Evolutionary conservation across 768 basidiomycete genomes (phyloP).

Genomic region (Termitomyces heimii): DNA sequence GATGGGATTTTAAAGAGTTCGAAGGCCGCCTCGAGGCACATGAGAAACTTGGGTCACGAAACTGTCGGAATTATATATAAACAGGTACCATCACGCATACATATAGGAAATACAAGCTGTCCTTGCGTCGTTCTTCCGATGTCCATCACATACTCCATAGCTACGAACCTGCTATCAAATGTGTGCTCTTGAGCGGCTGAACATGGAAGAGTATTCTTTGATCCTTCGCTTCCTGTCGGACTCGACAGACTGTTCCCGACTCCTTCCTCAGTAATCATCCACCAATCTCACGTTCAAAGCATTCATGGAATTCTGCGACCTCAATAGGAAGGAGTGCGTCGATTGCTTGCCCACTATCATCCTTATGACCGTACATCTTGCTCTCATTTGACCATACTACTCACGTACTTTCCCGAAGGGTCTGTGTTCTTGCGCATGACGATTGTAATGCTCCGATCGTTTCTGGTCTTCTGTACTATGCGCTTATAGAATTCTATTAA

Average conservation of each 20-base stretch:
- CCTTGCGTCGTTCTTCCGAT: background rate
- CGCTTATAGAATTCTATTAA: background rate
- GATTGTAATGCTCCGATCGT: background rate
- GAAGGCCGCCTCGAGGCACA: background rate
- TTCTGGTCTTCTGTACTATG: background rate
- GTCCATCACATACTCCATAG: background rate
- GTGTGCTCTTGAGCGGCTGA: background rate
- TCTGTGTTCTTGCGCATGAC: background rate
- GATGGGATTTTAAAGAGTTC: background rate
- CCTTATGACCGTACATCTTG: background rate
- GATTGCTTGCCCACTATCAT: background rate
- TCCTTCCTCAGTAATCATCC: background rate
- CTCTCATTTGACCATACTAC: background rate
- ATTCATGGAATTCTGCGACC: background rate
- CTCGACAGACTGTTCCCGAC: background rate
- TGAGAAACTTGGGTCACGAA: background rate
- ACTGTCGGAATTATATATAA: background rate
- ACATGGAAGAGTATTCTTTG: background rate
- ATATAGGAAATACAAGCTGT: background rate
- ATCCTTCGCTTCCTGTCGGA: background rate
- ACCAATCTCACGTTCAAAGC: background rate
- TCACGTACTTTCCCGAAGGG: conserved; percentile 1
- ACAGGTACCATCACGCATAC: background rate
- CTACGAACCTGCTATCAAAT: background rate
- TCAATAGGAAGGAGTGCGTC: background rate